A percentile compares a stretch with the other conserved stretches of the same genome.
These are phyloP conservation scores for Sporothrix humicola DNA, from an alignment of 2,329 filamentous ascomycete species.

Conservation along the genomic window DNA sequence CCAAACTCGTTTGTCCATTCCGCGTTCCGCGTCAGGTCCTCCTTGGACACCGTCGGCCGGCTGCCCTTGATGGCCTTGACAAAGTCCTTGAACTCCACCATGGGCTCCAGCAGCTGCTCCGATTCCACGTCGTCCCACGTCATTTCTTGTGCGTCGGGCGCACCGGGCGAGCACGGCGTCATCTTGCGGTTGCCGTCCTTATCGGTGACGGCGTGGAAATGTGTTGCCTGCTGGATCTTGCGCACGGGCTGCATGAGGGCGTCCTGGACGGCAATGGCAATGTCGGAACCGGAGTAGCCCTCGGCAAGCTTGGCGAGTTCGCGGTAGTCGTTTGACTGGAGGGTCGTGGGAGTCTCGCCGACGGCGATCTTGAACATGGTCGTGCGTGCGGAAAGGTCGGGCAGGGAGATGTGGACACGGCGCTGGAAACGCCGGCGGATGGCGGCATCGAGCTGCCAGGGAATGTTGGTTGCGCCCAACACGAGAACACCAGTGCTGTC, in stretches of 20 bases:
- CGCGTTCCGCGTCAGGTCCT: constrained; percentile 81
- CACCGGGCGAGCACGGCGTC: constrained; percentile 93
- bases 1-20: constrained; percentile 98
- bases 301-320: constrained; percentile 82
- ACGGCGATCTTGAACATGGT: constrained; percentile 95
- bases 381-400: constrained; percentile 83
- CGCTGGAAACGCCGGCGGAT: constrained; percentile 96
- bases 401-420: constrained; percentile 92
- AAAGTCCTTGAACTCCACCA: constrained; percentile 89
- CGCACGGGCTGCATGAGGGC: constrained; percentile 96
- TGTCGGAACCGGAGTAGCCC: constrained; percentile 95
- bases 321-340: constrained; percentile 78
- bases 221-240: constrained; percentile 95
- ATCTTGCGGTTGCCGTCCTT: constrained; percentile 68
- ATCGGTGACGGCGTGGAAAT: constrained; percentile 86
- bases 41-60: constrained; percentile 85
- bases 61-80: constrained; percentile 87
- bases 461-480: constrained; percentile 95
- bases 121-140: constrained; percentile 86
- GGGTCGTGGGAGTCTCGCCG: constrained; percentile 87
- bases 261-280: constrained; percentile 92
- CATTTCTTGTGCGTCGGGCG: constrained; percentile 86
- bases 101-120: constrained; percentile 83
- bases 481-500: constrained; percentile 94
- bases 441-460: constrained; percentile 96